These are phyloP conservation scores for Batkoa obscura DNA, from an alignment of 371 early-diverging fungal genomes.

Conservation along the genomic window DNA sequence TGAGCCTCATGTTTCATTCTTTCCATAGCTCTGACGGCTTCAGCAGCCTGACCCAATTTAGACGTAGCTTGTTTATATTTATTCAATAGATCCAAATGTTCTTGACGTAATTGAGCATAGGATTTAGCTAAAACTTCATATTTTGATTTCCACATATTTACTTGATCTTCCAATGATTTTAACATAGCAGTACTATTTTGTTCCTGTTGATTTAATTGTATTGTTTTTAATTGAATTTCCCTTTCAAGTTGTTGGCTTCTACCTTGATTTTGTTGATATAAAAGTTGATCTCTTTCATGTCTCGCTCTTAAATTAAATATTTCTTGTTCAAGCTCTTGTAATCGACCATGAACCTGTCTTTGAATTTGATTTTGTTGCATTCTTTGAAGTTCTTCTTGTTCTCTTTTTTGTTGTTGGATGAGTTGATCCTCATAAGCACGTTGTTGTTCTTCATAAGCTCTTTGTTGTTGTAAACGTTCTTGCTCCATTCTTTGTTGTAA, in stretches of 20 bases:
- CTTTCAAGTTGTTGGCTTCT: slow-evolving; percentile 42
- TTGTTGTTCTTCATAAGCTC: slow-evolving; percentile 52
- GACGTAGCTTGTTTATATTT: slow-evolving; percentile 67
- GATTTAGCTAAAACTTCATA: slow-evolving; percentile 83
- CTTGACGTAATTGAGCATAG: slow-evolving; percentile 88
- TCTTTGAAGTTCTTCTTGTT: slow-evolving; percentile 41
- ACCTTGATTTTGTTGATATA: slow-evolving; percentile 64
- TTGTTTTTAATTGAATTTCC: slow-evolving; percentile 51
- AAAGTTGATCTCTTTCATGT: slow-evolving; percentile 61
- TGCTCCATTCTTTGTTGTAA: slow-evolving; percentile 35
- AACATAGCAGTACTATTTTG: slow-evolving; percentile 53
- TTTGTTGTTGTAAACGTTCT: slow-evolving; percentile 34
- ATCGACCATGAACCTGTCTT: slow-evolving; percentile 47
- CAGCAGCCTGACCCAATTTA: slow-evolving; percentile 59
- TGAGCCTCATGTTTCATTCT: slow-evolving; percentile 55
- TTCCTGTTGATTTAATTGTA: slow-evolving; percentile 42
- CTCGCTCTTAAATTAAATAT: slow-evolving; percentile 52
- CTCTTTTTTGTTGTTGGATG: slow-evolving; percentile 13
- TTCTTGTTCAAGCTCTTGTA: slow-evolving; percentile 61
- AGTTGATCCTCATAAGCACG: slow-evolving; percentile 44
- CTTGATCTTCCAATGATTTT: slow-evolving; percentile 51
- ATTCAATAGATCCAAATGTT: slow-evolving; percentile 78
- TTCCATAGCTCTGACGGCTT: slow-evolving; percentile 51
- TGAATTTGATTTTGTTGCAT: slow-evolving; percentile 51
- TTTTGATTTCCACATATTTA: slow-evolving; percentile 75